phyloP scores from a whole-genome alignment of 306 rosid genomes.

The Vigna reflexopilosa region DNA sequence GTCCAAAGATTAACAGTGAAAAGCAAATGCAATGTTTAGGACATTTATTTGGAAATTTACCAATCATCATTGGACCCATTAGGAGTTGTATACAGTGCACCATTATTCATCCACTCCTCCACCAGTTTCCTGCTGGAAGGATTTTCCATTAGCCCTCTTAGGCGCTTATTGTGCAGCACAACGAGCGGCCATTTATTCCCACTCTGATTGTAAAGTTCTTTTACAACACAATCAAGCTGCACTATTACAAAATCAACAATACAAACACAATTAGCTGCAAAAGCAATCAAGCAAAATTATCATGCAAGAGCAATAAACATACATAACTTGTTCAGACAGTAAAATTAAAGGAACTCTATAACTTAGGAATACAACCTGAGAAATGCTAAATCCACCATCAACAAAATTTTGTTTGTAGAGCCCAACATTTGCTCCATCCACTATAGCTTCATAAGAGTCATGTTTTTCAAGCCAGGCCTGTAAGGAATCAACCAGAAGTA shows the following conservation, averaged over 20 bases:
- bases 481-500: neutral
- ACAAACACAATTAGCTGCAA: too few relatives aligned
- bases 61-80: conserved; percentile 95
- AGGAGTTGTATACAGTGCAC: conserved; percentile 80
- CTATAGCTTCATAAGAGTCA: conserved; percentile 67
- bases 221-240: conserved; percentile 80
- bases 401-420: too few relatives aligned
- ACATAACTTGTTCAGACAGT: too few relatives aligned
- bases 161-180: conserved; percentile 80
- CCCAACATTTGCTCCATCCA: conserved; percentile 97
- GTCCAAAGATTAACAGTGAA: conserved; percentile 15
- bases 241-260: too few relatives aligned
- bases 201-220: conserved; percentile 64
- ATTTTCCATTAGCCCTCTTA: conserved; percentile 68
- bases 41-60: conserved; percentile 52
- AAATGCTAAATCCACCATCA: too few relatives aligned
- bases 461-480: conserved; percentile 79
- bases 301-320: too few relatives aligned
- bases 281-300: too few relatives aligned
- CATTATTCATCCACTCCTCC: conserved; percentile 81
- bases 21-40: neutral
- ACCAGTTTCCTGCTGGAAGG: conserved; percentile 66
- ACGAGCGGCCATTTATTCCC: conserved; percentile 84
- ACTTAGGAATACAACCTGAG: too few relatives aligned
- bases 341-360: too few relatives aligned